phyloP scores from a whole-genome alignment of 2,329 filamentous ascomycete genomes.

The Chrysoporthe austroafricana region DNA sequence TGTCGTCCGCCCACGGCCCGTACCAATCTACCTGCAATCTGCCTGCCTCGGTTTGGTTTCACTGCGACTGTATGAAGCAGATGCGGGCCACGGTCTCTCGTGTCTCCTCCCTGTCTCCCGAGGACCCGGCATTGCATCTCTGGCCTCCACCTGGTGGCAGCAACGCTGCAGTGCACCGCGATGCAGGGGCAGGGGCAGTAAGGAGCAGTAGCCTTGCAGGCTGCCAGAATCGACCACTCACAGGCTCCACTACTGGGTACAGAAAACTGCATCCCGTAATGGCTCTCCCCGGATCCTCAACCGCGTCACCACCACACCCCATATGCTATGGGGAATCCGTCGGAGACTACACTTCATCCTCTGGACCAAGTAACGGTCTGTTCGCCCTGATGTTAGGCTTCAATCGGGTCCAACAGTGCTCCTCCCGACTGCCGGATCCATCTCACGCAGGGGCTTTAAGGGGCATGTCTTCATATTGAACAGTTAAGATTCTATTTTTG shows the following conservation, averaged over 20 bases:
- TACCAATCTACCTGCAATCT: too few species aligned
- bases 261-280: neutral
- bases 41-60: too few species aligned
- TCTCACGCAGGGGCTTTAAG: neutral
- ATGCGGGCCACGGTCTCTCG: too few species aligned
- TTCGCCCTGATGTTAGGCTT: neutral
- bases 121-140: too few species aligned
- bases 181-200: too few species aligned
- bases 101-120: too few species aligned
- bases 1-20: neutral
- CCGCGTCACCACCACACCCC: neutral
- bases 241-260: neutral
- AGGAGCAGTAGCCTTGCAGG: too few species aligned
- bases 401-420: neutral
- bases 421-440: neutral
- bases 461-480: neutral
- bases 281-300: neutral
- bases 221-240: neutral
- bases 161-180: too few species aligned
- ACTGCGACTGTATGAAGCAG: too few species aligned
- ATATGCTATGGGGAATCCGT: neutral
- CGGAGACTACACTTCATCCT: neutral
- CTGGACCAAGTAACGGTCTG: neutral
- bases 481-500: conserved; percentile 8
- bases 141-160: too few species aligned